Evolutionary conservation across 805 yeast genomes (phyloP), one percentile per base, ranked within the genome.

Genomic region (Saturnispora galanensis): DNA sequence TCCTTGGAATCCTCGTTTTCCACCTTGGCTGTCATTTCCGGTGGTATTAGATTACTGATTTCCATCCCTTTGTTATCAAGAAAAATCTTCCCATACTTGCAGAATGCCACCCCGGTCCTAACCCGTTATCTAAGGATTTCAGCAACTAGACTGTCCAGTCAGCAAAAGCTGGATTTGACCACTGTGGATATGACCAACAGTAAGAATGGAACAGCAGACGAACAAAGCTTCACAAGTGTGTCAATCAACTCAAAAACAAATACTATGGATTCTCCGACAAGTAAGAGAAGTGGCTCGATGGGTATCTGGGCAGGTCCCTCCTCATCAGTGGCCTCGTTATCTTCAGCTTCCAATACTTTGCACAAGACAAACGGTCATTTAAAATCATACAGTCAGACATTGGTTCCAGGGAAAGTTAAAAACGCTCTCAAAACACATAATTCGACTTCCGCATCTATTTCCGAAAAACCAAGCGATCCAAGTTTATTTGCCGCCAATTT

Each of bases 41-140:
- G 62, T 33, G 62, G 60, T 6, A 42, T 62, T 1, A 47, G 51
- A 39, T 46, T 51, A n/a, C 31, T 59, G 3, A 47, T 52, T 33
- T 50, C 53, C 26, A 47, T 54, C 4, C 59, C 61, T 10, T 38
- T 50, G 3, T 41, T 56, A 41, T 37, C 50, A 5, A 49, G 53
- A 7, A 39, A 36, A 15, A 35, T 54, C 3, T 52, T 47, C 31
- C 49, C 50, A n/a, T 44, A 50, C 32, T 32, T 56, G 12, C 47
- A 55, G 28, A 47, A 50, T 16, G 36, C 56, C 3, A 48, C 60
- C 1, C 57, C 62, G 2, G 39, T 31, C 18, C 29, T 52, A 26
- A 43, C 38, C 7, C 29, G 42, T 3, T 43, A 38, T 13, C 17
- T 43, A 47, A 41, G 52, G 16, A 38, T 47, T 3, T 49, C 50